phyloP scores from a whole-genome alignment of 2,329 filamentous ascomycete species.

The Cadophora sp. region DNA sequence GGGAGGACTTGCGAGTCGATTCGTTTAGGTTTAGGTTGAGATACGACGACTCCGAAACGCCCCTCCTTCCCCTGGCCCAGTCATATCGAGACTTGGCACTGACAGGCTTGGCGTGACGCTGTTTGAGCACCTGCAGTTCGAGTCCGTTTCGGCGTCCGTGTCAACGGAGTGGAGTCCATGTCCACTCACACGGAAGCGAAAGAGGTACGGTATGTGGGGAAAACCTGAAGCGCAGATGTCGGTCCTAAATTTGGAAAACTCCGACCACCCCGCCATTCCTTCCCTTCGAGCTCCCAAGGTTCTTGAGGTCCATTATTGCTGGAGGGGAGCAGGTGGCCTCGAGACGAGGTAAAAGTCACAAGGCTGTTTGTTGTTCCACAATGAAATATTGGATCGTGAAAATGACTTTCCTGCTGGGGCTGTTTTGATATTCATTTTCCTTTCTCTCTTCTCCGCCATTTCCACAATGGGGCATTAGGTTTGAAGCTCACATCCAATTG shows the following conservation, averaged over 20 bases:
- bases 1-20: too few species aligned
- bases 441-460: background rate
- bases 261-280: background rate
- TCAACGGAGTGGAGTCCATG: background rate
- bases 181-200: background rate
- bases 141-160: too few species aligned
- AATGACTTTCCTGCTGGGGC: background rate
- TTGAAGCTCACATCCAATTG: slow-evolving; percentile 2
- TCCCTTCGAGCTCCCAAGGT: too few species aligned
- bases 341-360: background rate
- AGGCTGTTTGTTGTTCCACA: background rate
- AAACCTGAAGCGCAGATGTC: slow-evolving; percentile 6
- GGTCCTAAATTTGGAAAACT: background rate
- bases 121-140: too few species aligned
- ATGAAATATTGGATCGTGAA: background rate
- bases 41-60: slow-evolving; percentile 15
- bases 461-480: background rate
- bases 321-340: background rate
- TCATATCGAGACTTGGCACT: background rate
- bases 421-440: background rate
- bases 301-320: too few species aligned
- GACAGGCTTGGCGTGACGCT: background rate
- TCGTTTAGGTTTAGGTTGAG: background rate
- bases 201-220: slow-evolving; percentile 6
- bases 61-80: background rate